Base-by-base conservation (phyloP, 306 rosid species). In the Cajanus cajan region DNA sequence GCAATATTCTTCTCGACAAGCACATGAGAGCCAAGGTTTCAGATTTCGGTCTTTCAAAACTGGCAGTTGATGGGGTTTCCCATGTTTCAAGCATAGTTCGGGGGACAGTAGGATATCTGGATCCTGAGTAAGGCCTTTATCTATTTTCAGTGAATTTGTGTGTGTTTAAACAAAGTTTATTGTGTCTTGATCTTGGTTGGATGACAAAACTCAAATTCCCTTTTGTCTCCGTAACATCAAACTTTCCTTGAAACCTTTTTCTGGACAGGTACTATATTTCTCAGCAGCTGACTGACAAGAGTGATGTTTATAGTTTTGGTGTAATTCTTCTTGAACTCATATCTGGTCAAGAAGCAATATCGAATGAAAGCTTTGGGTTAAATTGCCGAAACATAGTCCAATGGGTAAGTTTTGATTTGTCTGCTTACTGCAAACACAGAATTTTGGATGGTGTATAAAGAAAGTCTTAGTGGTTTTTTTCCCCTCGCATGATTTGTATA, bases 321-420 rank as follows among this genome's bases (percentile, higher is more conserved):
- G 99, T 95, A 77, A 93, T 95, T 87, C 99, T 95, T 85, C 99
- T 95, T 34, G 99, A 95, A 90, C 87, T 95, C 77, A 91, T 95
- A 81, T 95, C 99, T 1, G 99, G 99, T 83, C 97, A 93, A 83
- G 99, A 95, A 88, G 99, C 99, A 33, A 95, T 95, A 85, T 95
- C 99, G 0, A 95, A 91, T 70, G 96, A 91, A 61, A 95, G 65
- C 87, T 95, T 95, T 45, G 99, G 99, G 68, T 88, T 79, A 74
- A 90, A 95, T 88, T 95, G 98, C 85, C 88, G 98, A 71, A 93
- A 91, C 86, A 93, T 95, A 54, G 98, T 93, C 69, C 99, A 95
- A 22, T 95, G 99, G 99, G 99, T 95, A 84, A 88, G 95, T 86
- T 63, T 80, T 51, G 52, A 79, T 83, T 45, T 47, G 70, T 82